Evolutionary conservation across 371 early-diverging fungal species (phyloP), one percentile per base, ranked within the genome.

Genomic region (Smittium culicis): DNA sequence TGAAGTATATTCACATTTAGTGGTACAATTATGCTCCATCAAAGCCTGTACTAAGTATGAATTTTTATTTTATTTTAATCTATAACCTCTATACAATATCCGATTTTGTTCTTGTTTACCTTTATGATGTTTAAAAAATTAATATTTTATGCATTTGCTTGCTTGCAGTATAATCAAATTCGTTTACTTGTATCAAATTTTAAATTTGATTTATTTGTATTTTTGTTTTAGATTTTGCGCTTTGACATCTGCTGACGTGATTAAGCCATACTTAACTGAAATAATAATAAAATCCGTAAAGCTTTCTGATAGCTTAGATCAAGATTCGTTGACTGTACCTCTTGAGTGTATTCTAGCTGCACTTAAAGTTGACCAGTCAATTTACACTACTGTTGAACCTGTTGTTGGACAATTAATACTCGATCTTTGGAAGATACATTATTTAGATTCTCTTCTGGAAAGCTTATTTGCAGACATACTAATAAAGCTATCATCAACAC

Each of bases 391-490:
- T 54, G 83, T 85, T 67, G 92, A 90, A 66, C 80, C 83, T 2
- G 73, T 82, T 31, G 69, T 94, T 62, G 83, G 86, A 54, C 85
- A 85, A n/a, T 78, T 89, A 60, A 79, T 91, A 1, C 70, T 94
- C 61, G 84, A 87, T 25, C 81, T 86, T 2, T 92, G 92, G 93
- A 81, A 79, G 64, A 79, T 81, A 57, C 80, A 86, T 75, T 85
- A 89, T 2, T 81, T 79, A 35, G 82, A 83, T 75, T 73, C 62
- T 11, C 35, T 69, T 61, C 45, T 77, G 61, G 69, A 67, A n/a
- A 67, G 88, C 68, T 82, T 87, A 54, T 81, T 93, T 28, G 77
- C 85, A 65, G 93, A 93, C 70, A 71, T 92, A 27, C 83, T 92
- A 70, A 86, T 87, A 64, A 81, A 80, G 24, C 75, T 95, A 75